Base-by-base conservation (phyloP, 2,329 filamentous ascomycete species). In the Pestalotiopsis sp. region DNA sequence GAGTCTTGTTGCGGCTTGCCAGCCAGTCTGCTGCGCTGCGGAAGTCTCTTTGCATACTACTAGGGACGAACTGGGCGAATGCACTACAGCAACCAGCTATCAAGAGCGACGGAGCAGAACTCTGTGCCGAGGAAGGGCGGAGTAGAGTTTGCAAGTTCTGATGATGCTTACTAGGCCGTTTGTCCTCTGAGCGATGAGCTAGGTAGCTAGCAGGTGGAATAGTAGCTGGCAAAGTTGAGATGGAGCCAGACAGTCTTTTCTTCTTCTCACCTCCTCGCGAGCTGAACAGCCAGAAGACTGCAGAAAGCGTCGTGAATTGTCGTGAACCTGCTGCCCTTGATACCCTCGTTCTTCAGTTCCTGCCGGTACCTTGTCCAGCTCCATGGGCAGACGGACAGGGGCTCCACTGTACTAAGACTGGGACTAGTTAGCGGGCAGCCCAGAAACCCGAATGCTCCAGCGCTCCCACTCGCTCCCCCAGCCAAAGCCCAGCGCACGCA, bases 401-500 rank as follows among this genome's bases (percentile, higher is more conserved):
- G 45, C 45, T 20, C 45, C 45, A 52, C 45, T 52, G 45, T 52
- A 52, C 45, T 60, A 60, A 60, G 57, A 60, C 57, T 31, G 57
- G 25, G 57, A 31, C 57, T 20, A 31, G 57, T 60, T 38, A 31
- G 57, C 57, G 25, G 25, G 57, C n/a, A 36, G 20, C 60, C 25
- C 60, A 36, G 60, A 36, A 36, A 63, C 20, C 25, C 27, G 27
- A 60, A 60, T 60, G 57, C 57, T 36, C 62, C 62, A 49, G 62
- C 20, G 14, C 39, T 52, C 62, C 31, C 25, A 38, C 57, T 27
- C 57, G 57, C 57, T 36, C 57, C 57, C 23, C 23, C 20, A n/a
- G 11, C 23, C 57, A 59, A 17, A 27, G 60, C 60, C 27, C 63
- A 56, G 63, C 49, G 49, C 63, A 41, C 25, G 23, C 17, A n/a